Evolutionary conservation across 2,329 filamentous ascomycete species (phyloP).

Genomic region (Aspergillus sp.): DNA sequence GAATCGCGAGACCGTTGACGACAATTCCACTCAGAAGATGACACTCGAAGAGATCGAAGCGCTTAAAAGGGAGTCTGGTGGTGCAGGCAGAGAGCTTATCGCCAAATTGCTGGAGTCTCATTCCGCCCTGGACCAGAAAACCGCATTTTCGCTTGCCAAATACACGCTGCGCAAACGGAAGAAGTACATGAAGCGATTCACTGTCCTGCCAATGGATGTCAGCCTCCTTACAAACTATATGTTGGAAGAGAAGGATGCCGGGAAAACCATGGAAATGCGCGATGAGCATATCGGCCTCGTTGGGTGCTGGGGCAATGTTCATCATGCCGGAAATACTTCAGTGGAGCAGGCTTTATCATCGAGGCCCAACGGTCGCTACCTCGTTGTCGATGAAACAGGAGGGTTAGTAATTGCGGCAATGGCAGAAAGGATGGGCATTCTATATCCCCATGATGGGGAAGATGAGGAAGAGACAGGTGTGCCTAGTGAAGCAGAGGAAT

Average conservation of each 20-base stretch:
- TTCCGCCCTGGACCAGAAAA: conserved; percentile 88
- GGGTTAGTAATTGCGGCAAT: conserved; percentile 77
- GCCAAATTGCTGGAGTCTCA: conserved; percentile 90
- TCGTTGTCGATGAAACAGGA: conserved; percentile 82
- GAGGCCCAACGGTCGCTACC: conserved; percentile 60
- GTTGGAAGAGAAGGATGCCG: conserved; percentile 72
- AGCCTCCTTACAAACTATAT: conserved; percentile 70
- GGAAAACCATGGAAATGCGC: conserved; percentile 77
- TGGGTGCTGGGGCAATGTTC: conserved; percentile 85
- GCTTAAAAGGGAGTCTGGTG: conserved; percentile 66
- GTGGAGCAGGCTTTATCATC: conserved; percentile 17
- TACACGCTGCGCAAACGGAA: conserved; percentile 92
- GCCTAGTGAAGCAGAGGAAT: conserved; percentile 6
- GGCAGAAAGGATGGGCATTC: conserved; percentile 82
- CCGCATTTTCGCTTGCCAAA: conserved; percentile 85
- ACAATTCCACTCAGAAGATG: conserved; percentile 67
- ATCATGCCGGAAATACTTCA: conserved; percentile 54
- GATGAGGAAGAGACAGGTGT: conserved; percentile 20
- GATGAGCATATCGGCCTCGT: conserved; percentile 78
- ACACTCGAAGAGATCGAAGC: conserved; percentile 67
- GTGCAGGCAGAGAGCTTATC: conserved; percentile 82
- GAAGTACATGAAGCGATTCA: conserved; percentile 89
- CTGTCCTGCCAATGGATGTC: conserved; percentile 77
- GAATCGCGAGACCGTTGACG: conserved; percentile 60
- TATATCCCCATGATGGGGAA: conserved; percentile 49